Evolutionary conservation across 345 rosid species (phyloP).

Genomic region (Camelina hispida): DNA sequence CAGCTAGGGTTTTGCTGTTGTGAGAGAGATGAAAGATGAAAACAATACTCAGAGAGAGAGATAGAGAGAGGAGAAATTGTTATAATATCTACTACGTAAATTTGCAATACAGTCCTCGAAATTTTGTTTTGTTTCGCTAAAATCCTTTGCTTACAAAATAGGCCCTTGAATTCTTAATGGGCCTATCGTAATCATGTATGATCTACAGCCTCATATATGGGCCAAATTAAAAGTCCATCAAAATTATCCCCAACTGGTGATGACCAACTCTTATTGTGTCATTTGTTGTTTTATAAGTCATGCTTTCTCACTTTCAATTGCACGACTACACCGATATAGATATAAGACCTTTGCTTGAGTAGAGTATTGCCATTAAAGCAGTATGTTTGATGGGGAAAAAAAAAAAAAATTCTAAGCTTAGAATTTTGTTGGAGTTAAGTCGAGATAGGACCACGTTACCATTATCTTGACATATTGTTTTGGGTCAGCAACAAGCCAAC

Average conservation of each 20-base stretch:
- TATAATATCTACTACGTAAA: not conserved
- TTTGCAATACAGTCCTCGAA: slow-evolving; percentile 15
- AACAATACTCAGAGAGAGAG: not conserved
- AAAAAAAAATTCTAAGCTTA: not conserved
- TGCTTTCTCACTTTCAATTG: too few species aligned
- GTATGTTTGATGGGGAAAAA: too few species aligned
- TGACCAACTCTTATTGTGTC: too few species aligned
- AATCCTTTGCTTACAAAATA: not conserved
- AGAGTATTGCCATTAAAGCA: too few species aligned
- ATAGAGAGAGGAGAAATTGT: not conserved
- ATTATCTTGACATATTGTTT: not conserved
- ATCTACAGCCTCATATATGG: not conserved
- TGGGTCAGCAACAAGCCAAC: not conserved
- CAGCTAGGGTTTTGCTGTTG: slow-evolving; percentile 32
- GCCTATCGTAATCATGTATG: not conserved
- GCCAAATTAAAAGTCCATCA: not conserved
- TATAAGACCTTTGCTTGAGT: too few species aligned
- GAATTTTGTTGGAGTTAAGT: not conserved
- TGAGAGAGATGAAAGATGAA: not conserved
- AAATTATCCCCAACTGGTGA: too few species aligned
- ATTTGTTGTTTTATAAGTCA: too few species aligned
- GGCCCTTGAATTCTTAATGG: not conserved
- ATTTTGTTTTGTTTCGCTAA: not conserved
- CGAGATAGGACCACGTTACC: not conserved
- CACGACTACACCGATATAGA: too few species aligned